phyloP scores from a whole-genome alignment of 495 filamentous ascomycete genomes.

The Halenospora varia region DNA sequence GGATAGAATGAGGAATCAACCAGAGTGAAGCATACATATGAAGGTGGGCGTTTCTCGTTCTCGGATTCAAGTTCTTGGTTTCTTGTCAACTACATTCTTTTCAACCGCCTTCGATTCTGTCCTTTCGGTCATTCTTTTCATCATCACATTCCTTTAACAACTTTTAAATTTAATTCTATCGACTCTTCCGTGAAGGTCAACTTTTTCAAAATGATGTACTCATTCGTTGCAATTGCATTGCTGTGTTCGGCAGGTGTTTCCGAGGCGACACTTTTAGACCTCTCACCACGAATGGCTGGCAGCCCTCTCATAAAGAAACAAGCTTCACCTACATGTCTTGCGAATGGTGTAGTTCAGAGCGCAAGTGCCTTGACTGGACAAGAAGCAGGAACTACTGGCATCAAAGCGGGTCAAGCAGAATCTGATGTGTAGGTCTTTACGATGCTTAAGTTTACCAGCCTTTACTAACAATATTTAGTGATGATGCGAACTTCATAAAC shows the following conservation, averaged over 20 bases:
- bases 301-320: background rate
- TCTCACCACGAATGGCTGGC: background rate
- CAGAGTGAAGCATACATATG: background rate
- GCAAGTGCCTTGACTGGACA: slow-evolving; percentile 32
- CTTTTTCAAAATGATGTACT: background rate
- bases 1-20: background rate
- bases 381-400: slow-evolving; percentile 24
- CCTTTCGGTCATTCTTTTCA: background rate
- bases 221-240: background rate
- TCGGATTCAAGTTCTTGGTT: background rate
- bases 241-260: background rate
- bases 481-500: slow-evolving; percentile 59
- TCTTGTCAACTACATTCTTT: background rate
- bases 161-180: background rate
- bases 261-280: background rate
- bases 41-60: background rate
- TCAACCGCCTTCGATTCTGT: background rate
- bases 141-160: background rate
- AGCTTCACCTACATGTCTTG: slow-evolving; percentile 19
- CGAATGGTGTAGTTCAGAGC: slow-evolving; percentile 31
- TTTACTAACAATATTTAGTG: no score
- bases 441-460: background rate
- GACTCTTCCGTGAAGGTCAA: background rate
- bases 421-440: slow-evolving; percentile 22
- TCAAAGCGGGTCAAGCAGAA: slow-evolving; percentile 23